A percentile compares a stretch with the other conserved stretches of the same genome.
phyloP scores from a whole-genome alignment of 805 yeast species.

The Pachysolen tannophilus region DNA sequence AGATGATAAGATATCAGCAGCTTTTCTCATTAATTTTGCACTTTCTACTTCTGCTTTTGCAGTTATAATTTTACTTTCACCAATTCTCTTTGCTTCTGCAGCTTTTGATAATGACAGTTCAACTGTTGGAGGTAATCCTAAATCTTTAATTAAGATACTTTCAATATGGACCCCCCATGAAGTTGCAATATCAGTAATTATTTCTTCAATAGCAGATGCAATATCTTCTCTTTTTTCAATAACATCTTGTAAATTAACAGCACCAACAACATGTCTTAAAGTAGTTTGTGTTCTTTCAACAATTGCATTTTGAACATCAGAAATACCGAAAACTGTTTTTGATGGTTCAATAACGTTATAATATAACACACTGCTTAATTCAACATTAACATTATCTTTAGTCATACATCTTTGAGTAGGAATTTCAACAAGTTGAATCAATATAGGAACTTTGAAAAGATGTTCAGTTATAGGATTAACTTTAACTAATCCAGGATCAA shows the following conservation, averaged over 20 bases:
- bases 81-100: conserved; percentile 68
- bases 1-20: conserved; percentile 67
- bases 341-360: conserved; percentile 63
- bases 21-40: conserved; percentile 71
- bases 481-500: conserved; percentile 61
- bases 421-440: conserved; percentile 52
- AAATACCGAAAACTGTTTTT: conserved; percentile 52
- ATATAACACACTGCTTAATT: conserved; percentile 59
- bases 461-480: conserved; percentile 61
- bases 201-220: conserved; percentile 53
- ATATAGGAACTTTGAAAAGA: conserved; percentile 41
- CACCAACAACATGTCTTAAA: conserved; percentile 63
- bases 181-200: conserved; percentile 52
- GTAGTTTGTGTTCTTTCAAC: conserved; percentile 67
- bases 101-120: conserved; percentile 61
- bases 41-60: conserved; percentile 72
- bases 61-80: conserved; percentile 68
- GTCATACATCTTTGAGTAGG: conserved; percentile 66
- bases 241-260: conserved; percentile 58
- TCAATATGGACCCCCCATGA: conserved; percentile 70
- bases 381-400: conserved; percentile 57
- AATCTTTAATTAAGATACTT: conserved; percentile 60
- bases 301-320: conserved; percentile 45
- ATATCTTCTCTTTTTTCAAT: conserved; percentile 68
- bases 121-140: conserved; percentile 44